Conservation (phyloP, 192 early-diverging fungal species). For the Dimargaris cristalligena region DNA sequence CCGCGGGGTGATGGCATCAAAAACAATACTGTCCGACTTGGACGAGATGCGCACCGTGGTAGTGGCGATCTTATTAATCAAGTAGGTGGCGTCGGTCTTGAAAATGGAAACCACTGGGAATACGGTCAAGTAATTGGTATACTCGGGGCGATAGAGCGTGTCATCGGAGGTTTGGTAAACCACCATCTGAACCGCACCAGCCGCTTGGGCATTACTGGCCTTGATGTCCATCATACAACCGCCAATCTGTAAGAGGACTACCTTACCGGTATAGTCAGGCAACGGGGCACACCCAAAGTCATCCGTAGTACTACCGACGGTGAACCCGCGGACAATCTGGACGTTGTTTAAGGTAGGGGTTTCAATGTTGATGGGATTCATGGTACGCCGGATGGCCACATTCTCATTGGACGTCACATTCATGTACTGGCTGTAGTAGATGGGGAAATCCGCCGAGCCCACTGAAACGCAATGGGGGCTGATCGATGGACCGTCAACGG, state of each 20-base stretch:
- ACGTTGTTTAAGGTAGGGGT: background rate
- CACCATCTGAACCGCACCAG: too few relatives aligned
- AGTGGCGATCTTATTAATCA: background rate
- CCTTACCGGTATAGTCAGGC: background rate
- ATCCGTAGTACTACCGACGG: too few relatives aligned
- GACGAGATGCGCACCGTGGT: background rate
- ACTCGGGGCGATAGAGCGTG: background rate
- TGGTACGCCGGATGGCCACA: background rate
- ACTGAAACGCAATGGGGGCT: background rate
- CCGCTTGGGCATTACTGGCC: too few relatives aligned
- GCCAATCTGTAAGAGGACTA: background rate
- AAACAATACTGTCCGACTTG: background rate
- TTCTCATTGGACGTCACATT: background rate
- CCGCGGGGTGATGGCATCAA: background rate
- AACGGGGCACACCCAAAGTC: background rate
- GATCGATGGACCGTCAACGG: background rate
- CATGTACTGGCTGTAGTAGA: background rate
- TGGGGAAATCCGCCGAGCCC: background rate
- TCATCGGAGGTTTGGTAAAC: background rate
- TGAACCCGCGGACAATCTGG: background rate
- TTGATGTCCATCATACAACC: too few relatives aligned
- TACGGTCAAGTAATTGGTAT: background rate
- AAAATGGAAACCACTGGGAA: background rate
- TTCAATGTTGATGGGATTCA: background rate
- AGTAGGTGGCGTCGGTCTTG: background rate